A percentile compares a stretch with the other conserved stretches of the same genome.
Conservation (phyloP, 306 rosid species). For the Castanopsis chinensis region DNA sequence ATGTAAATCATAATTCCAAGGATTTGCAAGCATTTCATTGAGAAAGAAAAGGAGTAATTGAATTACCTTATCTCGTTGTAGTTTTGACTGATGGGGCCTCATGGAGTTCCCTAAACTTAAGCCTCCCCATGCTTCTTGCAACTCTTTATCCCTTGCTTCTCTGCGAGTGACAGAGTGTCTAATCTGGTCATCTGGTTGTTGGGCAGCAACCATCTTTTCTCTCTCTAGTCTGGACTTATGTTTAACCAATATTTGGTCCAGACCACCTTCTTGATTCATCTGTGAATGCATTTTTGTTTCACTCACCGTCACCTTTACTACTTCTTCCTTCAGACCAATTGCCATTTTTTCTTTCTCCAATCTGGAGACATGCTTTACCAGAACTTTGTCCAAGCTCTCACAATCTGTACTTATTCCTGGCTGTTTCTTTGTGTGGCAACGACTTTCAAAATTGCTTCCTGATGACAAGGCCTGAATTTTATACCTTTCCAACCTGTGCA, state of each 20-base stretch:
- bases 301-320: constrained; percentile 35
- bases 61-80: constrained; percentile 86
- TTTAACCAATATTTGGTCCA: constrained; percentile 65
- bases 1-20: background rate
- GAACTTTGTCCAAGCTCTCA: constrained; percentile 71
- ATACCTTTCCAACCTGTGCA: constrained; percentile 68
- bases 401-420: constrained; percentile 37
- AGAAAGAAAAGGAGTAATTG: constrained; percentile 11
- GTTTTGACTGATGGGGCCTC: constrained; percentile 70
- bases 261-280: constrained; percentile 43
- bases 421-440: constrained; percentile 35
- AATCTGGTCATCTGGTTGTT: constrained; percentile 42
- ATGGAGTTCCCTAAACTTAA: constrained; percentile 77
- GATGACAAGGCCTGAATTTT: constrained; percentile 48
- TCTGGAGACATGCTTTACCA: constrained; percentile 79
- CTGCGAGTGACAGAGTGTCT: constrained; percentile 48
- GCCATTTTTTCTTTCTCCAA: constrained; percentile 75
- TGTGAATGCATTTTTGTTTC: constrained; percentile 24
- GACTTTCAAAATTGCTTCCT: constrained; percentile 32
- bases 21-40: background rate
- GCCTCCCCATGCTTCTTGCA: constrained; percentile 89
- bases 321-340: constrained; percentile 34
- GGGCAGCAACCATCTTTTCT: constrained; percentile 64
- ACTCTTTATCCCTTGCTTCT: constrained; percentile 76
- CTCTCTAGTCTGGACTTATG: constrained; percentile 73